Percentiles rank a stretch among this genome's conserved stretches.
Evolutionary conservation across 805 yeast genomes (phyloP).

Genomic region (Nematodospora valgi): DNA sequence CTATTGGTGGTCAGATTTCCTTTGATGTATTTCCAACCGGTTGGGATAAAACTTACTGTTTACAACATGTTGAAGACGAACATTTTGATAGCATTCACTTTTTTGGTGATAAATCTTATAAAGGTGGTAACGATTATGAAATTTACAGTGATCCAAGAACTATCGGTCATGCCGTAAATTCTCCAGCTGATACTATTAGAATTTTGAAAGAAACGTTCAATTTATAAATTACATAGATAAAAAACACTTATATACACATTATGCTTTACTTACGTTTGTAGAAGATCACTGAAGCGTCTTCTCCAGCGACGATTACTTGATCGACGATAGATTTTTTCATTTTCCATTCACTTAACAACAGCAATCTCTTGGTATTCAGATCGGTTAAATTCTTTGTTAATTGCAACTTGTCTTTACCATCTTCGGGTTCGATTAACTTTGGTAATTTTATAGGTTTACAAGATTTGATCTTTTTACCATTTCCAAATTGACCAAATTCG

Average conservation of each 20-base stretch:
- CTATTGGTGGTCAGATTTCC: constrained; percentile 99
- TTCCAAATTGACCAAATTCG: constrained; percentile 79
- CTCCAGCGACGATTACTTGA: constrained; percentile 64
- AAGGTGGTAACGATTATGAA: constrained; percentile 99
- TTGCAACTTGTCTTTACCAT: constrained; percentile 11
- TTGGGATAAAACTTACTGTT: constrained; percentile 99
- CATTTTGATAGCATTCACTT: constrained; percentile 87
- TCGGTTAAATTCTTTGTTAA: constrained; percentile 24
- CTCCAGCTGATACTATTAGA: constrained; percentile 84
- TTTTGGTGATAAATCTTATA: constrained; percentile 96
- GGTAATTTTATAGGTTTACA: constrained; percentile 56
- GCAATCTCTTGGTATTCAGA: constrained; percentile 43
- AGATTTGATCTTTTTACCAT: constrained; percentile 64
- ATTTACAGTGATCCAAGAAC: constrained; percentile 91
- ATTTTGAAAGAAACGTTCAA: constrained; percentile 81
- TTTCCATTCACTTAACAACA: constrained; percentile 28
- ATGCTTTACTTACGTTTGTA: constrained; percentile 34
- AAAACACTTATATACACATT: constrained; percentile 1
- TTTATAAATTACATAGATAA: constrained; percentile 18
- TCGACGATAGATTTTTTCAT: constrained; percentile 32
- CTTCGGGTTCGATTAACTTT: constrained; percentile 53
- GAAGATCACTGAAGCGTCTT: constrained; percentile 57
- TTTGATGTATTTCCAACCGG: constrained; percentile 99
- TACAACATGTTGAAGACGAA: constrained; percentile 86
- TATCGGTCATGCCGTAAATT: constrained; percentile 88